Conservation (phyloP, 2,329 filamentous ascomycete genomes). For the Dactylellina sp. region DNA sequence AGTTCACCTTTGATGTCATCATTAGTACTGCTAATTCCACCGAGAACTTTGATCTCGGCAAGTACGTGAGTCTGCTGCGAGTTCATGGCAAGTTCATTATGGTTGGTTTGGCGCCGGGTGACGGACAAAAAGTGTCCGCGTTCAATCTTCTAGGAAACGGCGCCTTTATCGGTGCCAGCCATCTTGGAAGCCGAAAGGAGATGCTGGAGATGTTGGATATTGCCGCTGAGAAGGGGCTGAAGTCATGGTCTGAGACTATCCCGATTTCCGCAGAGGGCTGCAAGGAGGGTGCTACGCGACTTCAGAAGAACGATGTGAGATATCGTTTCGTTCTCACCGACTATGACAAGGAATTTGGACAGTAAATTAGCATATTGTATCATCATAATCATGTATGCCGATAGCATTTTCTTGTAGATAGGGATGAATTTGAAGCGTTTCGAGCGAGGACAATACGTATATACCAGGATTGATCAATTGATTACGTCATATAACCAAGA, state of each 20-base stretch:
- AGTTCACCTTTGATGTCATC: conserved; percentile 79
- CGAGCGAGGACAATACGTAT: neutral
- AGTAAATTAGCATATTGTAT: conserved; percentile 35
- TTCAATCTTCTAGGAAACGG: conserved; percentile 64
- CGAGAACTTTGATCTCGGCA: conserved; percentile 72
- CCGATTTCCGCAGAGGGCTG: conserved; percentile 45
- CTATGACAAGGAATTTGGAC: conserved; percentile 75
- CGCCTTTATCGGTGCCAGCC: conserved; percentile 76
- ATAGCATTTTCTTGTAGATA: conserved; percentile 31
- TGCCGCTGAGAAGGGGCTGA: conserved; percentile 76
- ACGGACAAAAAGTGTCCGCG: conserved; percentile 61
- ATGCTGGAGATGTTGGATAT: conserved; percentile 78
- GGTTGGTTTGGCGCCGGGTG: conserved; percentile 70
- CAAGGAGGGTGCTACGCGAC: conserved; percentile 71
- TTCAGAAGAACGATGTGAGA: conserved; percentile 77
- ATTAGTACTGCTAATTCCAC: conserved; percentile 79
- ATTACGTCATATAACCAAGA: neutral
- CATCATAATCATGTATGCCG: conserved; percentile 7
- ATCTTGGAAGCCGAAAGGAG: conserved; percentile 77
- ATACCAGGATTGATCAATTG: neutral
- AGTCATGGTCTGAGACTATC: conserved; percentile 68
- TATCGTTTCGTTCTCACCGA: conserved; percentile 78
- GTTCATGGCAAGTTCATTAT: conserved; percentile 71
- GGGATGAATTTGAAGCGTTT: conserved; percentile 29
- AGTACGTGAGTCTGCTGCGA: conserved; percentile 83